Percentiles rank a stretch among this genome's conserved stretches.
phyloP scores from a whole-genome alignment of 345 rosid genomes.

The Fremontodendron californicum region DNA sequence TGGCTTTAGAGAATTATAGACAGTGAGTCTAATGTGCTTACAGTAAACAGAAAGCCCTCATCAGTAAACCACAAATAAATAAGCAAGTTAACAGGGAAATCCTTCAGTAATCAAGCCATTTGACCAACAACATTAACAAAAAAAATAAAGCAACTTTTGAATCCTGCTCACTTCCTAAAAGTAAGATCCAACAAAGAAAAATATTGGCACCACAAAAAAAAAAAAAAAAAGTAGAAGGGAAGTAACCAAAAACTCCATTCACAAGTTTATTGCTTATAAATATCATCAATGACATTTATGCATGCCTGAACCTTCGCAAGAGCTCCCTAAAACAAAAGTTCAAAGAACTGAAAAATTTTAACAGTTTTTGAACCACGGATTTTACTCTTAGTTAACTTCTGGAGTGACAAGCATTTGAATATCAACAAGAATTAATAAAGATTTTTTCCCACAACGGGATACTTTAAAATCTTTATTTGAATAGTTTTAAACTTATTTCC shows the following conservation, averaged over 20 bases:
- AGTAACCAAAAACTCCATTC: not conserved
- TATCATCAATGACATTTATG: not conserved
- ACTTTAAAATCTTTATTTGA: too few species aligned
- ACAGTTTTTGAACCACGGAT: not conserved
- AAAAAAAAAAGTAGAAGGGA: not conserved
- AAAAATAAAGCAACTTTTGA: not conserved
- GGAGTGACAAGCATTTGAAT: not conserved
- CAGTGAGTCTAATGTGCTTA: not conserved
- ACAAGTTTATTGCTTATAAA: not conserved
- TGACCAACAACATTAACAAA: not conserved
- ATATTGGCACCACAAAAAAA: not conserved
- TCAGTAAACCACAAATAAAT: not conserved
- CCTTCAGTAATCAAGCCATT: not conserved
- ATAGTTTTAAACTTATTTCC: too few species aligned
- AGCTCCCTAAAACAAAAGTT: not conserved
- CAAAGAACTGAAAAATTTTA: not conserved
- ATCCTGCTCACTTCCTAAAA: not conserved
- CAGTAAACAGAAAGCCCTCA: not conserved
- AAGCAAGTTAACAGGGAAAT: constrained; percentile 1
- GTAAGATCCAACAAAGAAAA: not conserved
- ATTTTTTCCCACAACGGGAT: too few species aligned
- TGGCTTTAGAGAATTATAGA: constrained; percentile 9
- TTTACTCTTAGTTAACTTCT: not conserved
- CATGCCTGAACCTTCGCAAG: not conserved
- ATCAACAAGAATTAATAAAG: not conserved